Conservation (phyloP, 1,284 basidiomycete species). For the Fomitopsis betulina region DNA sequence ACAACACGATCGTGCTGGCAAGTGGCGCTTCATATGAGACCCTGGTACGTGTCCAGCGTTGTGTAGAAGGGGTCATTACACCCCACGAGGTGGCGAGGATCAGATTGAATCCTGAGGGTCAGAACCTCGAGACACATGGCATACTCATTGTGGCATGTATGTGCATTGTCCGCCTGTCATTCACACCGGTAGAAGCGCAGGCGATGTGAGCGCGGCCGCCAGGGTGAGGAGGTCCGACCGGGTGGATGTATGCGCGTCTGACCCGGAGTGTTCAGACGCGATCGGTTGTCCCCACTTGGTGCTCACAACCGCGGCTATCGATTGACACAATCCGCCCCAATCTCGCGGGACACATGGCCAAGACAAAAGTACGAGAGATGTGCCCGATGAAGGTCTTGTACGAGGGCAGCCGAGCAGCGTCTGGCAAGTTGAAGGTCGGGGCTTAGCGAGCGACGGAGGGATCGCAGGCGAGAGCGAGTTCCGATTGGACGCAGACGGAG, state of each 20-base stretch:
- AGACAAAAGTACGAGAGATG: not conserved
- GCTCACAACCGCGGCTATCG: not conserved
- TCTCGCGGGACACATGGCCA: not conserved
- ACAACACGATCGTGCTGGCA: not conserved
- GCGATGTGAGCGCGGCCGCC: not conserved
- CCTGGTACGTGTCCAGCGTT: not conserved
- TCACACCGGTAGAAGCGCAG: not conserved
- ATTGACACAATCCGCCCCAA: not conserved
- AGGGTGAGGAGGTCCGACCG: not conserved
- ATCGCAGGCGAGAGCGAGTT: not conserved
- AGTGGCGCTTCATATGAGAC: not conserved
- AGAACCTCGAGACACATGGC: not conserved
- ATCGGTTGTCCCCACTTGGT: not conserved
- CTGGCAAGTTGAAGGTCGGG: not conserved
- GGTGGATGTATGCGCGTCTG: not conserved
- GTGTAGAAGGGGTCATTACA: not conserved
- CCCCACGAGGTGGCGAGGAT: not conserved
- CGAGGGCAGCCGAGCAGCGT: no score
- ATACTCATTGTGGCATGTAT: not conserved
- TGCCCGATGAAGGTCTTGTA: not conserved
- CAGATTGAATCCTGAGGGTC: not conserved
- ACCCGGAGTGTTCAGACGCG: not conserved
- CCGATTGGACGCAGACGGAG: not conserved
- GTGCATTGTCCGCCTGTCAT: not conserved
- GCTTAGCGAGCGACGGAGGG: not conserved